Base-by-base conservation (phyloP, 129 eudicot genomes). In the Chrysanthemum seticuspe region DNA sequence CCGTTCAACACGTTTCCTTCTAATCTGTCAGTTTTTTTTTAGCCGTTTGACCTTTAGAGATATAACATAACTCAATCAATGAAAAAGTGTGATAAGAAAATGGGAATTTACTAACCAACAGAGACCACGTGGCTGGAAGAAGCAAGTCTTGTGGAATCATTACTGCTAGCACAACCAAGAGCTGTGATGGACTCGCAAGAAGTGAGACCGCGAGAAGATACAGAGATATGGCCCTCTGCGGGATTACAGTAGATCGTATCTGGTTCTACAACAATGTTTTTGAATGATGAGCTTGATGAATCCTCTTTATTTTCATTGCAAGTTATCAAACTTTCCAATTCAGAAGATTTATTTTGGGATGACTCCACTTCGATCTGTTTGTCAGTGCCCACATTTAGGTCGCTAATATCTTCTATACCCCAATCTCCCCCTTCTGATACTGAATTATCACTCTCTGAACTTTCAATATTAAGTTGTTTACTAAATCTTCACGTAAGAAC, bases 271-370 rank as follows among this genome's bases (percentile, higher is more conserved):
- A 31, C 50, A 40, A 50, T 50, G 52, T 77, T 64, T 18, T n/a
- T 31, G 21, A 23, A 19, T 50, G 76, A 40, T 23, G 49, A 61
- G 53, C 67, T 76, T 69, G 73, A 67, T 59, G 70, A 23, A 56
- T 66, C 78, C 74, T 67, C 65, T 61, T 74, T 57, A 75, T 62
- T 68, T 45, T 67, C 83, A 68, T 31, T 45, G 29, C 72, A 83
- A 73, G 62, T 18, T 66, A 55, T 3, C 53, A 80, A 66, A 56
- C 57, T 61, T 50, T 62, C 66, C 72, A 34, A 2, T 61, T 75
- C 74, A 72, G 77, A 66, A 65, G 85, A 55, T 54, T 52, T 68
- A 49, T 78, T 58, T 21, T 13, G 19, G 51, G 59, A 72, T 3
- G 15, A 11, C 21, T 76, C 85, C 73, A 57, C 81, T 52, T 51